Evolutionary conservation across 116 monocot genomes (phyloP).

Genomic region (Iris pallida): DNA sequence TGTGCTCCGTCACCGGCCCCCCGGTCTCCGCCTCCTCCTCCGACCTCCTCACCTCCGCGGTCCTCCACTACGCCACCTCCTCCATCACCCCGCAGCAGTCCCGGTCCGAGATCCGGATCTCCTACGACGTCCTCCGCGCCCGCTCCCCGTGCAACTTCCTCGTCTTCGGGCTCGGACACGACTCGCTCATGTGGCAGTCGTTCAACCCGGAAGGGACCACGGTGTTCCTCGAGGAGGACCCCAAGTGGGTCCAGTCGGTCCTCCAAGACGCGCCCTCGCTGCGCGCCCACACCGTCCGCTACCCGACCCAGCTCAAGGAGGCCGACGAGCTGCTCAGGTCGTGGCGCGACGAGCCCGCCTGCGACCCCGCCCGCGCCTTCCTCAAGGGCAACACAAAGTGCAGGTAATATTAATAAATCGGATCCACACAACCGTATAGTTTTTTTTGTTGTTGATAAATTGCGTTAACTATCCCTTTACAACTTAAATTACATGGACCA

Average conservation of each 20-base stretch:
- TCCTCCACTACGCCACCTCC: slow-evolving; percentile 66
- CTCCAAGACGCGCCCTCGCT: slow-evolving; percentile 23
- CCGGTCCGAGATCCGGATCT: slow-evolving; percentile 35
- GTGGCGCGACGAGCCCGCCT: slow-evolving; percentile 11
- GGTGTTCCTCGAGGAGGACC: slow-evolving; percentile 78
- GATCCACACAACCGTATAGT: too few relatives aligned
- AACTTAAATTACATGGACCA: too few relatives aligned
- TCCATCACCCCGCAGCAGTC: slow-evolving; percentile 35
- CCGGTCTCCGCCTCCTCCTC: too few relatives aligned
- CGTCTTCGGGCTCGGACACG: slow-evolving; percentile 78
- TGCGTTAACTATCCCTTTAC: too few relatives aligned
- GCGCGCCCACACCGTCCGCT: slow-evolving; percentile 58
- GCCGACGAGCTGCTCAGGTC: slow-evolving; percentile 37
- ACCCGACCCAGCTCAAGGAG: slow-evolving; percentile 53
- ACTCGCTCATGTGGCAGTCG: slow-evolving; percentile 69
- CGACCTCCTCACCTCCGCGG: not conserved
- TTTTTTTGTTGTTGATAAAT: too few relatives aligned
- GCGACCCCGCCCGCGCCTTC: slow-evolving; percentile 17
- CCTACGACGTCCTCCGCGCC: slow-evolving; percentile 44
- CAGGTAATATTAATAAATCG: not conserved
- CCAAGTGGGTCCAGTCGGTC: slow-evolving; percentile 12
- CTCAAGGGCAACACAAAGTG: slow-evolving; percentile 14
- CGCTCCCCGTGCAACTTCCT: slow-evolving; percentile 81
- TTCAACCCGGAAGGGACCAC: slow-evolving; percentile 79
- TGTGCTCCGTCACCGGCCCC: too few relatives aligned